Evolutionary conservation across 1,284 basidiomycete species (phyloP).

Genomic region (Termitomyces sp.): DNA sequence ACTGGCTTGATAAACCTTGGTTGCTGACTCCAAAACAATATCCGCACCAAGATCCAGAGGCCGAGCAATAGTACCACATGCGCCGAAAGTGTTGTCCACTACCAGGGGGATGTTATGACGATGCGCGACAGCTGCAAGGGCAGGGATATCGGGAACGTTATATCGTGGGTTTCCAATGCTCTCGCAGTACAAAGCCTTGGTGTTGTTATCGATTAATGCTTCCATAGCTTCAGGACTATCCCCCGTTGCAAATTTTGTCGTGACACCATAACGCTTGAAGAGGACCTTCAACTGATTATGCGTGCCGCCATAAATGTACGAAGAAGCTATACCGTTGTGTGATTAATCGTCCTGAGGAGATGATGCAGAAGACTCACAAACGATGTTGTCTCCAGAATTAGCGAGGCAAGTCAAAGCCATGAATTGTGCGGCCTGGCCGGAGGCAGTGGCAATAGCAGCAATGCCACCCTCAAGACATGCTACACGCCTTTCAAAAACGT

Average conservation of each 20-base stretch:
- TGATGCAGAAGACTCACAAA: slow-evolving; percentile 39
- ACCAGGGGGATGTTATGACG: slow-evolving; percentile 61
- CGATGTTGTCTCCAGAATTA: slow-evolving; percentile 73
- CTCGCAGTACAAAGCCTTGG: slow-evolving; percentile 68
- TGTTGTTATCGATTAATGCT: slow-evolving; percentile 59
- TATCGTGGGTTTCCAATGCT: slow-evolving; percentile 75
- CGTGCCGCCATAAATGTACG: slow-evolving; percentile 14
- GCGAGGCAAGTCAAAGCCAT: slow-evolving; percentile 69
- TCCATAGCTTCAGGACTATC: slow-evolving; percentile 48
- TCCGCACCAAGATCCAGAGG: slow-evolving; percentile 76
- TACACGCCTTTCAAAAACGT: slow-evolving; percentile 43
- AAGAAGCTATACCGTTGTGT: background rate
- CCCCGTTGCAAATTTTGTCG: slow-evolving; percentile 17
- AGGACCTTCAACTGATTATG: slow-evolving; percentile 15
- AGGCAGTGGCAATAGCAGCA: slow-evolving; percentile 75
- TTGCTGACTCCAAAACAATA: slow-evolving; percentile 43
- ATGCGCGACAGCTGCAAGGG: slow-evolving; percentile 62
- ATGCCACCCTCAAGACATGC: slow-evolving; percentile 80
- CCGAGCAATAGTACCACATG: slow-evolving; percentile 52
- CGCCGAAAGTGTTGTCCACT: slow-evolving; percentile 80
- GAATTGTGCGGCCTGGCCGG: slow-evolving; percentile 81
- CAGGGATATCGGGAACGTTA: slow-evolving; percentile 58
- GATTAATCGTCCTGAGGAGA: background rate
- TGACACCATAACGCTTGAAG: slow-evolving; percentile 13
- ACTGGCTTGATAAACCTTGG: slow-evolving; percentile 1